These are phyloP conservation scores for Apophysomyces variabilis DNA, from an alignment of 371 early-diverging fungal genomes.

Conservation along the genomic window DNA sequence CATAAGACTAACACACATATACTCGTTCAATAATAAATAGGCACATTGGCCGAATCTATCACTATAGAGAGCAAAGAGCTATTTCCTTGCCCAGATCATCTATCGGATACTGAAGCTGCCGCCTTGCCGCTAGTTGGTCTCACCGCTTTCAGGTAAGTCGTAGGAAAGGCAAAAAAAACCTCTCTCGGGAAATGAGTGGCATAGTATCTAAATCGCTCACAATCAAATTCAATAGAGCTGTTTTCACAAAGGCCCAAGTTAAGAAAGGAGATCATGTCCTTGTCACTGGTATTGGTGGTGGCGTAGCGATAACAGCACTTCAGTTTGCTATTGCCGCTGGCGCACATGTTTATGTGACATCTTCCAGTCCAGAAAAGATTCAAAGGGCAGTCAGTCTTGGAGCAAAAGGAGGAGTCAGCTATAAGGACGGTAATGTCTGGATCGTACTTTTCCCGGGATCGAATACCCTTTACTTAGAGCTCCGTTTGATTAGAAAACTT, in stretches of 20 bases:
- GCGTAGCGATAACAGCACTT: constrained; percentile 74
- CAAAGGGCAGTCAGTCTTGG: constrained; percentile 63
- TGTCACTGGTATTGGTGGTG: constrained; percentile 80
- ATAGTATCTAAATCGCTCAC: too few relatives aligned
- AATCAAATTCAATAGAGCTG: constrained; percentile 34
- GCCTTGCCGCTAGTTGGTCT: constrained; percentile 74
- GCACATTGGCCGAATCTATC: constrained; percentile 65
- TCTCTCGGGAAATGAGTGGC: background rate
- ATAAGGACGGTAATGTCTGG: constrained; percentile 57
- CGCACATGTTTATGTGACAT: constrained; percentile 77
- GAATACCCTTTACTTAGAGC: background rate
- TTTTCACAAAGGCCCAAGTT: constrained; percentile 65
- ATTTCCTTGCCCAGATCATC: constrained; percentile 61
- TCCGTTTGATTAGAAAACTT: constrained; percentile 45
- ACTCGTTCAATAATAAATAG: constrained; percentile 20
- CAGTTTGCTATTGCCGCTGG: constrained; percentile 72
- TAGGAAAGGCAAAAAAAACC: background rate
- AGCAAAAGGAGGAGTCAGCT: constrained; percentile 73
- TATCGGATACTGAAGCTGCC: constrained; percentile 66
- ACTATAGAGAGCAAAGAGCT: constrained; percentile 53
- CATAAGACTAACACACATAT: background rate
- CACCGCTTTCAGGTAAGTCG: constrained; percentile 61
- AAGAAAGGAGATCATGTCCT: constrained; percentile 62
- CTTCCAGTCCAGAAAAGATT: constrained; percentile 70
- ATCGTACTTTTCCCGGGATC: background rate